A percentile compares a stretch with the other conserved stretches of the same genome.
Conservation (phyloP, 169 alveolate species). For the Eimeria praecox region DNA sequence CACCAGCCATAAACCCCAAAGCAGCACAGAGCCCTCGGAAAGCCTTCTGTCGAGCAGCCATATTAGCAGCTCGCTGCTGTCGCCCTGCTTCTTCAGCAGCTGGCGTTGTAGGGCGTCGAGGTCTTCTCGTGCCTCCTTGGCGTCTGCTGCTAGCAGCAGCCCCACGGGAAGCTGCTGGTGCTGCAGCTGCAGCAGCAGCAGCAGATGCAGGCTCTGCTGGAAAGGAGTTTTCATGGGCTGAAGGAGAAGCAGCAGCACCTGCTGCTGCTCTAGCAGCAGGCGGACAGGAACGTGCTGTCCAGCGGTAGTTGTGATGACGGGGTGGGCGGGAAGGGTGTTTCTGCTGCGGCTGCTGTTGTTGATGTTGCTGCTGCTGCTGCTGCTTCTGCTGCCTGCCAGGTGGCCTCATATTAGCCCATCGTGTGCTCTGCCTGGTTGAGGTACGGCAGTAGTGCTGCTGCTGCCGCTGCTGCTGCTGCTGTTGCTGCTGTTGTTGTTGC, state of each 20-base stretch:
- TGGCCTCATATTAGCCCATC: background rate
- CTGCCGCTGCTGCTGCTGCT: background rate
- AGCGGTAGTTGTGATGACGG: background rate
- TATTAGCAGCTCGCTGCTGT: background rate
- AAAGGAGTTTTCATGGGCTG: background rate
- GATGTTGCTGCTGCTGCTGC: conserved; percentile 10
- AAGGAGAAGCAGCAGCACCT: background rate
- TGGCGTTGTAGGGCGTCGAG: conserved; percentile 14
- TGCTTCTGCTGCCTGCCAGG: conserved; percentile 1
- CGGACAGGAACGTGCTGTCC: background rate
- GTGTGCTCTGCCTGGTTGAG: background rate
- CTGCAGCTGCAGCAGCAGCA: background rate
- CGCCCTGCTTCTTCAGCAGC: background rate
- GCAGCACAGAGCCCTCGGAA: conserved; percentile 42
- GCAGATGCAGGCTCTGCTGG: background rate
- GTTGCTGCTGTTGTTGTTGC: background rate
- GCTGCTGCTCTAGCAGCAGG: conserved; percentile 2
- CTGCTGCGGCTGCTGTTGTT: background rate
- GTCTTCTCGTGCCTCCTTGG: background rate
- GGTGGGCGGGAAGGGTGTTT: background rate
- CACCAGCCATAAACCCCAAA: conserved; percentile 43
- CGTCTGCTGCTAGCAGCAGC: background rate
- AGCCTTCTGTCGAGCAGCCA: conserved; percentile 13
- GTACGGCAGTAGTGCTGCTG: background rate
- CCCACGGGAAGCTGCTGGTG: conserved; percentile 2